Evolutionary conservation across 1,139 yeast genomes (phyloP).

Genomic region (Hemisphaericaspora xylofermentans): DNA sequence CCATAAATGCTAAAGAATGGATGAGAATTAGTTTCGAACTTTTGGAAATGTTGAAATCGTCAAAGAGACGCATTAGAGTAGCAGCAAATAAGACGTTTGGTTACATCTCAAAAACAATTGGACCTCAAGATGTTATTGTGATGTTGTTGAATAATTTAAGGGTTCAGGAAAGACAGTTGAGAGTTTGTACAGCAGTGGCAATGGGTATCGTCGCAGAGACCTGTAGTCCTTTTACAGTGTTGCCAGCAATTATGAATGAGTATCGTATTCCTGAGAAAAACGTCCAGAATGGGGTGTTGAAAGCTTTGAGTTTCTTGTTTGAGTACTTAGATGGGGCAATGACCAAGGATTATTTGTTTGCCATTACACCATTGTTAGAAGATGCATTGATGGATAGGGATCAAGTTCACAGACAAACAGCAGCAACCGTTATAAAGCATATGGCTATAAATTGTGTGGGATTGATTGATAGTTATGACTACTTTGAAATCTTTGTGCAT

Average conservation of each 20-base stretch:
- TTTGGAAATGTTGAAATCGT: constrained; percentile 83
- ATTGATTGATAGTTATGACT: constrained; percentile 65
- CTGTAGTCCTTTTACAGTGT: constrained; percentile 89
- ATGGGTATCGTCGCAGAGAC: constrained; percentile 95
- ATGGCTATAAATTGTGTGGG: constrained; percentile 81
- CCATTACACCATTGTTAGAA: constrained; percentile 77
- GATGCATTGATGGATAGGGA: constrained; percentile 93
- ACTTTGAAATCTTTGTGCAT: constrained; percentile 53
- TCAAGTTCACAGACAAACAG: constrained; percentile 92
- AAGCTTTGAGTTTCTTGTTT: constrained; percentile 89
- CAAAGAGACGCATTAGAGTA: constrained; percentile 73
- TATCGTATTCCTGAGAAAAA: constrained; percentile 89
- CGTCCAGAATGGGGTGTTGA: constrained; percentile 93
- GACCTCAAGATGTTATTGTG: constrained; percentile 92
- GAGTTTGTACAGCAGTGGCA: constrained; percentile 98
- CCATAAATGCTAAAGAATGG: constrained; percentile 93
- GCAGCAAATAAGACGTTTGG: constrained; percentile 95
- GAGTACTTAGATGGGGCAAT: constrained; percentile 80
- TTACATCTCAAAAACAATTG: constrained; percentile 84
- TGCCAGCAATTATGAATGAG: constrained; percentile 97
- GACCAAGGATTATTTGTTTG: constrained; percentile 80
- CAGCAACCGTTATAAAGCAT: constrained; percentile 84
- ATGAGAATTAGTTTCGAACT: constrained; percentile 93
- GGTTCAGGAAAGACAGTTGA: constrained; percentile 92
- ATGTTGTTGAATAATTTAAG: constrained; percentile 80